Evolutionary conservation across 441 rosid species (phyloP).

Genomic region (Biscutella auriculata): DNA sequence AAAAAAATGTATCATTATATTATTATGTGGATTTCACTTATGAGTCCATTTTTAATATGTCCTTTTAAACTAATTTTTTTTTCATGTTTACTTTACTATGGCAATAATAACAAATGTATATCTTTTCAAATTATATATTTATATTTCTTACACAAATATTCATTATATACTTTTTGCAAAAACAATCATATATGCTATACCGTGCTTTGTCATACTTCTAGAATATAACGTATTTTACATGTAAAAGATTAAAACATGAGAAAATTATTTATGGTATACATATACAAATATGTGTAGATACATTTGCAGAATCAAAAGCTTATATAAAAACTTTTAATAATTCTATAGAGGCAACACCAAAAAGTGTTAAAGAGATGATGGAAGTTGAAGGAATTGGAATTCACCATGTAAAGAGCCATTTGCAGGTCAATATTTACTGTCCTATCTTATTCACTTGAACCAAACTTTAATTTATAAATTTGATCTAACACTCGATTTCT

Average conservation of each 20-base stretch:
- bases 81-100: no score
- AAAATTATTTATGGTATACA: not conserved
- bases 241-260: not conserved
- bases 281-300: not conserved
- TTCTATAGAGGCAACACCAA: slow-evolving; percentile 18
- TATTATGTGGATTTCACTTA: not conserved
- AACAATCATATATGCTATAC: no score
- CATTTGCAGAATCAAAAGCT: not conserved
- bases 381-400: slow-evolving; percentile 22
- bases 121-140: no score
- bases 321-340: not conserved
- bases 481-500: not conserved
- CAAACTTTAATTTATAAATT: not conserved
- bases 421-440: slow-evolving; percentile 8
- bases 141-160: not conserved
- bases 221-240: no score
- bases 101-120: no score
- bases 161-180: no score
- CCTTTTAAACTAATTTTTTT: no score
- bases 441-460: not conserved
- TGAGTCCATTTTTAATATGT: no score
- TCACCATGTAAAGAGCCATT: slow-evolving; percentile 25
- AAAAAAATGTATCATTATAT: not conserved
- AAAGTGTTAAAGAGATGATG: slow-evolving; percentile 13
- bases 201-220: no score